Base-by-base conservation (phyloP, 169 alveolate species). In the Cryptosporidium bovis region DNA sequence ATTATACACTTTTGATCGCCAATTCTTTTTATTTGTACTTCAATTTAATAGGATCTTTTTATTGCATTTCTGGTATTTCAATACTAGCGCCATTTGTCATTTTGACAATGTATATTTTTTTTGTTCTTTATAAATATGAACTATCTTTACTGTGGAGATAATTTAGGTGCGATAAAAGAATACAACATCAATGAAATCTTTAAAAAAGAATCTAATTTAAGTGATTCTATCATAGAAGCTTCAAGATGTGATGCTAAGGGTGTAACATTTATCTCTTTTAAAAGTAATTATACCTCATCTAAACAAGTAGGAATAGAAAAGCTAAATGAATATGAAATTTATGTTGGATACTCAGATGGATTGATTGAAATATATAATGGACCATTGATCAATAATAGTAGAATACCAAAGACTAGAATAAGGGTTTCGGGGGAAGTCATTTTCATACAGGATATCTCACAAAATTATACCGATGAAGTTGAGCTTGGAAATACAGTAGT, bases 121-220 rank as follows among this genome's bases (percentile, higher is more conserved):
- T 44, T 13, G 44, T 27, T 27, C 10, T n/a, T 8, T 3, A 15
- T 13, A 69, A 69, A 69, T 16, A 69, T 69, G 83, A 69, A 69
- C 3, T 55, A 15, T 69, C 60, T 77, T 16, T 77, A 60, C 64
- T 77, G 77, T 55, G 71, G 87, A 6, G 87, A 77, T 44, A 56
- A 27, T 27, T 62, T 77, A 58, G 87, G 87, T 24, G 50, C 71
- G 0, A 48, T 77, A 27, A 77, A 77, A 34, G 87, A 77, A 33
- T 56, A 60, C 48, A 50, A 60, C 29, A 40, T 60, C 34, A 16
- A 51, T 15, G 50, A 60, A 34, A 31, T 69, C 10, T 31, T 69
- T 24, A 51, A 31, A 31, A 29, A 50, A 20, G 55, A 53, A n/a
- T 10, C 5, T 6, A 24, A 8, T 1, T 53, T 3, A 10, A 31